Conservation (phyloP, 2,329 filamentous ascomycete species). For the Akanthomyces dipterigenus region DNA sequence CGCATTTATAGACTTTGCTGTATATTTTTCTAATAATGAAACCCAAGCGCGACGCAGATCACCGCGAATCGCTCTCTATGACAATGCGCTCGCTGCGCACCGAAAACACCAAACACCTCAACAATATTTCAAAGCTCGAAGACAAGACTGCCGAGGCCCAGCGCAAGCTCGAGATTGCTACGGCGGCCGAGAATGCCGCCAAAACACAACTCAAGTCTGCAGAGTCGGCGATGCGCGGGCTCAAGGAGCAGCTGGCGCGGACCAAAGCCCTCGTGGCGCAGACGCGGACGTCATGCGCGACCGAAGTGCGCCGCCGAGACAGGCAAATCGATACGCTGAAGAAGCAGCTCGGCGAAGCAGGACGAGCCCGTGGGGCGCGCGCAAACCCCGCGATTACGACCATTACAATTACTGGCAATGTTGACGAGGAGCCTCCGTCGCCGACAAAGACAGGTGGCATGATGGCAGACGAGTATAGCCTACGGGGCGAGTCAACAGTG, state of each 20-base stretch:
- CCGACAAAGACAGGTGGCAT: conserved; percentile 17
- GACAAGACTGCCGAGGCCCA: conserved; percentile 49
- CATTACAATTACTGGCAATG: conserved; percentile 51
- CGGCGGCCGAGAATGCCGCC: conserved; percentile 64
- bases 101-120: conserved; percentile 66
- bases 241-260: conserved; percentile 77
- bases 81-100: conserved; percentile 70
- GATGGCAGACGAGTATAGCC: conserved; percentile 50
- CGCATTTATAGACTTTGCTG: background rate
- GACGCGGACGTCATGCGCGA: conserved; percentile 78
- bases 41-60: conserved; percentile 74
- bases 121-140: conserved; percentile 55
- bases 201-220: conserved; percentile 65
- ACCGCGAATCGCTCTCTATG: conserved; percentile 74
- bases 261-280: conserved; percentile 76
- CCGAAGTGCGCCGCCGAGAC: conserved; percentile 85
- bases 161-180: conserved; percentile 49
- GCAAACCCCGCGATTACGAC: conserved; percentile 48
- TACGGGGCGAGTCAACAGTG: conserved; percentile 82
- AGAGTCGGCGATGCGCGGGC: conserved; percentile 64
- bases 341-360: conserved; percentile 70
- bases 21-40: conserved; percentile 11
- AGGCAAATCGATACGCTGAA: conserved; percentile 84
- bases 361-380: conserved; percentile 51
- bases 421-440: conserved; percentile 37